These are phyloP conservation scores for Pilatotrama ljubarskyi DNA, from an alignment of 768 basidiomycete species.

Conservation along the genomic window DNA sequence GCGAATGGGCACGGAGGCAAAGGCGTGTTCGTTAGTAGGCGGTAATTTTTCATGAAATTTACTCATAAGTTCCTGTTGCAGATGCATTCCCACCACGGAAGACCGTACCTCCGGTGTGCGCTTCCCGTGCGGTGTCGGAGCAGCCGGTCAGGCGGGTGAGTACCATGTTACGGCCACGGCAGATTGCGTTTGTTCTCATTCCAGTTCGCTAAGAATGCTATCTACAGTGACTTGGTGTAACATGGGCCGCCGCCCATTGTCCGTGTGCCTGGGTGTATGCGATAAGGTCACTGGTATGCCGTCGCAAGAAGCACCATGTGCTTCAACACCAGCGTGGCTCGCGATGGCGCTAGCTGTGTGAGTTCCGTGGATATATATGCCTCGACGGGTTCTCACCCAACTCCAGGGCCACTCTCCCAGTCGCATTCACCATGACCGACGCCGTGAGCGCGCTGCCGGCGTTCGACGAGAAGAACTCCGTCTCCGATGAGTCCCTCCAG, in stretches of 20 bases:
- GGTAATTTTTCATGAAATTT: neutral
- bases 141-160: neutral
- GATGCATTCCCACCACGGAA: neutral
- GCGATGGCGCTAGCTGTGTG: neutral
- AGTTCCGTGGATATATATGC: slow-evolving; percentile 10
- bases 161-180: neutral
- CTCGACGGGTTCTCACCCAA: neutral
- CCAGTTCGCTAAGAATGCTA: slow-evolving; percentile 11
- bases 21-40: neutral
- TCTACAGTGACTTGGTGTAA: neutral
- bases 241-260: neutral
- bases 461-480: slow-evolving; percentile 25
- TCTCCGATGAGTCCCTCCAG: slow-evolving; percentile 24
- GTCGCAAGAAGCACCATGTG: slow-evolving; percentile 13
- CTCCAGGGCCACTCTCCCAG: slow-evolving; percentile 7
- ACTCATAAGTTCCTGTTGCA: neutral
- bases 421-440: slow-evolving; percentile 20
- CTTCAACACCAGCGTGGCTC: slow-evolving; percentile 8
- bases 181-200: neutral
- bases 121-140: neutral
- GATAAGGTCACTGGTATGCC: slow-evolving; percentile 8
- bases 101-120: neutral
- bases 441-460: slow-evolving; percentile 10
- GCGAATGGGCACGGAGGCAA: too few species aligned
- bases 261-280: slow-evolving; percentile 3